These are phyloP conservation scores for Leccinum broughii DNA, from an alignment of 768 basidiomycete genomes.

Conservation along the genomic window DNA sequence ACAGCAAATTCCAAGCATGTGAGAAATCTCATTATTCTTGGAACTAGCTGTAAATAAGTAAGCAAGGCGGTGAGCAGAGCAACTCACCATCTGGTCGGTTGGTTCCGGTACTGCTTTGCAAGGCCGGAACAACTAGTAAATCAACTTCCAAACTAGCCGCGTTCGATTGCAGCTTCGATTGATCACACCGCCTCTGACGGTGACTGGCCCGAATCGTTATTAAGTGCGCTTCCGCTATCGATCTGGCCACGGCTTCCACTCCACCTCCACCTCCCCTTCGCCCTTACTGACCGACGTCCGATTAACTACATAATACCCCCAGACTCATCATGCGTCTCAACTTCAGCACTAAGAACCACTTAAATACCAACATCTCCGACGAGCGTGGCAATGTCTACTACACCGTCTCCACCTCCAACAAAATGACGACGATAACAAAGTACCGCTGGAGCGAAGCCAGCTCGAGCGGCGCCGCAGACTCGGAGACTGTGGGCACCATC, in stretches of 20 bases:
- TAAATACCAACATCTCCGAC: slow-evolving; percentile 25
- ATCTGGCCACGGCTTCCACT: background rate
- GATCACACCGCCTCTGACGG: background rate
- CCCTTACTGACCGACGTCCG: slow-evolving; percentile 1
- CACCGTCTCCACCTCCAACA: slow-evolving; percentile 21
- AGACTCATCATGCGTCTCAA: slow-evolving; percentile 21
- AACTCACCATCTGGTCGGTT: background rate
- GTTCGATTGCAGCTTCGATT: background rate
- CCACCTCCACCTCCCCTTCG: background rate
- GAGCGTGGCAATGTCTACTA: slow-evolving; percentile 22
- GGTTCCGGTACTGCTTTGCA: background rate
- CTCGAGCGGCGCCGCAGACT: background rate
- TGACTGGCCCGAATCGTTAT: background rate
- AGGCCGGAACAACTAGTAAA: background rate
- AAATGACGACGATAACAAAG: slow-evolving; percentile 29
- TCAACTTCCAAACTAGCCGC: background rate
- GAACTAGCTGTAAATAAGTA: background rate
- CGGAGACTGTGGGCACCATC: slow-evolving; percentile 27
- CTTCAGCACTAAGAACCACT: slow-evolving; percentile 20
- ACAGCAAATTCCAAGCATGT: background rate
- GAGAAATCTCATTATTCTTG: background rate
- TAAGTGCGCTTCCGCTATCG: background rate
- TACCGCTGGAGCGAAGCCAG: slow-evolving; percentile 21
- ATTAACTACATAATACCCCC: background rate
- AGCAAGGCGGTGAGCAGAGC: background rate